Evolutionary conservation across 345 rosid genomes (phyloP).

Genomic region (Syzygium grande): DNA sequence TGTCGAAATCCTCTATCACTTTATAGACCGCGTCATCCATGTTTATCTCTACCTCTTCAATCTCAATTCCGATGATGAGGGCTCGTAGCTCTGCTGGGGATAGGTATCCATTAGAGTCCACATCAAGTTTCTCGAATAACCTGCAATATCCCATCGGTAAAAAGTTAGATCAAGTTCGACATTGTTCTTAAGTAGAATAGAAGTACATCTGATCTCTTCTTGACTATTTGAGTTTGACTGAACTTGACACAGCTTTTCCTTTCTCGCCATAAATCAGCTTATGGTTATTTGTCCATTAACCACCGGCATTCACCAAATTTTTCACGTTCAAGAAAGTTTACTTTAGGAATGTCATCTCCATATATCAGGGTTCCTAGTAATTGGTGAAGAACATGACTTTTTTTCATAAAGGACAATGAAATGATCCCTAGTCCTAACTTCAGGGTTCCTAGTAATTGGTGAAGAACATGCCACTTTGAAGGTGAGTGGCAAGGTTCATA

Average conservation of each 20-base stretch:
- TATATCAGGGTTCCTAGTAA: not conserved
- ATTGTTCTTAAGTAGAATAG: not conserved
- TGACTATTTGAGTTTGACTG: not conserved
- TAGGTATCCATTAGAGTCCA: conserved; percentile 15
- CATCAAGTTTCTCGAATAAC: conserved; percentile 31
- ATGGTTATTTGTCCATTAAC: not conserved
- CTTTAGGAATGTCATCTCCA: not conserved
- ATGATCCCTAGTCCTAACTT: too few relatives aligned
- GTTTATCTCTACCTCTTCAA: conserved; percentile 31
- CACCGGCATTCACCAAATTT: not conserved
- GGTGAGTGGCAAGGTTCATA: too few relatives aligned
- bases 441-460: not conserved
- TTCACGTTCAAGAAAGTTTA: not conserved
- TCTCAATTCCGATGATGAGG: conserved; percentile 30
- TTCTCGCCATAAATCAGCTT: not conserved
- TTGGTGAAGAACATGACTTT: not conserved
- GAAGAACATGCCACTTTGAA: not conserved
- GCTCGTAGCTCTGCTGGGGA: conserved; percentile 37
- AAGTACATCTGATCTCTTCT: not conserved
- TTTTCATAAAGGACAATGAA: not conserved
- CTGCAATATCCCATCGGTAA: conserved; percentile 1
- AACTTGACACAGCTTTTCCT: not conserved
- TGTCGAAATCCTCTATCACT: conserved; percentile 31
- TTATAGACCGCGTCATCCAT: conserved; percentile 27
- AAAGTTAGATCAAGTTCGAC: not conserved